Base-by-base conservation (phyloP, 106 monocot genomes). In the Ottelia alismoides region DNA sequence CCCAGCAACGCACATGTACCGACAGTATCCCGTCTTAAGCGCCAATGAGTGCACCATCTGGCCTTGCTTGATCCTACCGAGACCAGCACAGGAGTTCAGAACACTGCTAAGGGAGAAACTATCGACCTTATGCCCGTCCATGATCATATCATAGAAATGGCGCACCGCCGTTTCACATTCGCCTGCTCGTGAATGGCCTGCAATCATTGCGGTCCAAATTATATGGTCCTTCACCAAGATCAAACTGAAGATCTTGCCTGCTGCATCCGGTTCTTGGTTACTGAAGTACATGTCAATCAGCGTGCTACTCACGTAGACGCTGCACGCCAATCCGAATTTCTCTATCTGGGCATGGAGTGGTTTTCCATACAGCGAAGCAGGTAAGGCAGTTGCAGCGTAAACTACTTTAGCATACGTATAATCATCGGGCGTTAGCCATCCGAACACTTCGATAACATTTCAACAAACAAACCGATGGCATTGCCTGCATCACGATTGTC, bases 141-240 rank as follows among this genome's bases (percentile, higher is more conserved):
- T 51, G 35, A 61, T 65, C 87, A 94, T 88, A 26, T 25, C 29
- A 27, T 52, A 40, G 44, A 94, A 84, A 58, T 88, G 83, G 17
- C 28, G 55, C 19, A 84, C 57, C 1, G 88, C 67, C 31, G 65
- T 29, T 66, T 88, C 88, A 30, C 73, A 75, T 62, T 81, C 81
- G 10, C 71, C 73, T 27, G 71, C 49, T 50, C 68, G 76, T 46
- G 84, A 81, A 68, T 84, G 69, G 2, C 88, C 94, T 32, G 69
- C 76, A 52, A 94, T 76, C 88, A 94, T 94, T 59, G 71, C 81
- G 0, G 88, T 94, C 84, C 94, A 94, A 6, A 82, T 53, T 20
- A 78, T 65, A 14, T 56, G 74, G 77, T 94, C 88, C 64, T 72
- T 76, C 53, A 63, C 28, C 16, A 43, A 55, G 31, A 84, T 64